Evolutionary conservation across 176 grass and related monocot species (phyloP), one percentile per base, ranked within the genome.

Genomic region (Oryza meyeriana): DNA sequence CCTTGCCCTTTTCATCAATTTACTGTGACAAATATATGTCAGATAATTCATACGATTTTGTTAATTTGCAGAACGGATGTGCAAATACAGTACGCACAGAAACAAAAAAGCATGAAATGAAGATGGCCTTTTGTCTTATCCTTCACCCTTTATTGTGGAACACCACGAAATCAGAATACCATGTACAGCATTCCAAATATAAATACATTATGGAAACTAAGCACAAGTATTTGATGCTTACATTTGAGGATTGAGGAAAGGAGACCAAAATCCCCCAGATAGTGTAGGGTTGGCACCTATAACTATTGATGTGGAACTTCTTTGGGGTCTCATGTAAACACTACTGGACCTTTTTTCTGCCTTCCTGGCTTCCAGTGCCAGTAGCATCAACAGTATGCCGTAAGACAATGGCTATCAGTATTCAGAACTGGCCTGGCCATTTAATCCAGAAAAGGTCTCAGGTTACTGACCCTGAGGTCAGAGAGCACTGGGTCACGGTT

Each of bases 1-100:
- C 80, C 85, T 79, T 69, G 89, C 79, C 80, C 87, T 93, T 94
- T 93, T 99, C 40, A 95, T 88, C 65, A 85, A 74, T 83, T 86
- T 91, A 82, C 96, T 99, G 87, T 63, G 77, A 83, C 29, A 88
- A 84, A 81, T 44, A 91, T 84, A 80, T 57, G 8, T 65, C 69
- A 59, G 55, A 28, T 67, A 78, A 84, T 55, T 69, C 48, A 50
- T 67, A 79, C 76, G 32, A 84, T 26, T 76, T 57, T 72, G 41
- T 25, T 79, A n/a, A 66, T 42, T 47, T 67, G 45, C 33, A 83
- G 40, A 39, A 91, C 38, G 20, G 13, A 85, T 71, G 17, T 72
- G 41, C 5, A 1, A 61, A 72, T 76, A 77, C 45, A 28, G 26
- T 79, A 72, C 48, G 45, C 48, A 66, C 30, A 48, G 61, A 80